Evolutionary conservation across 371 early-diverging fungal species (phyloP).

Genomic region (Circinella umbellata): DNA sequence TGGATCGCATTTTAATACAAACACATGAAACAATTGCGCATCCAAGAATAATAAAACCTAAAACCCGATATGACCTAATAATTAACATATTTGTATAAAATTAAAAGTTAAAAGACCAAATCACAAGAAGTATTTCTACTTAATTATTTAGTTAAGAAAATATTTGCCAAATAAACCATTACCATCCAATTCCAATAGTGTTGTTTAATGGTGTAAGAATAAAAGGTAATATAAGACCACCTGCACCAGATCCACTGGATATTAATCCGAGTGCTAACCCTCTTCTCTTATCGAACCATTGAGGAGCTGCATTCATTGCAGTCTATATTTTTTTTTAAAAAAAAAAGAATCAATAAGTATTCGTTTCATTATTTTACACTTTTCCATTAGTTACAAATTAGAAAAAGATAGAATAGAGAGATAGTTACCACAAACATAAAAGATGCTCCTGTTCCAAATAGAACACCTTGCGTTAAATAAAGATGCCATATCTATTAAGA

Average conservation of each 20-base stretch:
- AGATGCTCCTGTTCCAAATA: conserved; percentile 62
- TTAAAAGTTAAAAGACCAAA: too few relatives aligned
- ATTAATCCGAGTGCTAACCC: conserved; percentile 74
- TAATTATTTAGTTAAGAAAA: too few relatives aligned
- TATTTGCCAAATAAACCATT: conserved; percentile 14
- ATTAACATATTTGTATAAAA: background rate
- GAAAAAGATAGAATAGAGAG: background rate
- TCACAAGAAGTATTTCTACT: too few relatives aligned
- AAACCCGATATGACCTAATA: conserved; percentile 33
- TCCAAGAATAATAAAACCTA: conserved; percentile 44
- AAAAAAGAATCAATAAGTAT: background rate
- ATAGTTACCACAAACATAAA: conserved; percentile 32
- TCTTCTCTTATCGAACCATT: conserved; percentile 69
- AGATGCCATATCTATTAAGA: conserved; percentile 55
- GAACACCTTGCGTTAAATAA: conserved; percentile 63
- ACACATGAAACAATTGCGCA: conserved; percentile 28
- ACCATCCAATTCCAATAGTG: conserved; percentile 51
- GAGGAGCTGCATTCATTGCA: conserved; percentile 53
- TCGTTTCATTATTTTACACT: too few relatives aligned
- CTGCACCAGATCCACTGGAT: conserved; percentile 74
- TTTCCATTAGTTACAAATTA: background rate
- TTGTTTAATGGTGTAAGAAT: conserved; percentile 55
- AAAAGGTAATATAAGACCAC: conserved; percentile 69
- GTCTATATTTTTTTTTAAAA: conserved; percentile 1
- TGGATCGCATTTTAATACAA: conserved; percentile 34